phyloP scores from a whole-genome alignment of 345 rosid species.

The Arabidopsis thaliana region DNA sequence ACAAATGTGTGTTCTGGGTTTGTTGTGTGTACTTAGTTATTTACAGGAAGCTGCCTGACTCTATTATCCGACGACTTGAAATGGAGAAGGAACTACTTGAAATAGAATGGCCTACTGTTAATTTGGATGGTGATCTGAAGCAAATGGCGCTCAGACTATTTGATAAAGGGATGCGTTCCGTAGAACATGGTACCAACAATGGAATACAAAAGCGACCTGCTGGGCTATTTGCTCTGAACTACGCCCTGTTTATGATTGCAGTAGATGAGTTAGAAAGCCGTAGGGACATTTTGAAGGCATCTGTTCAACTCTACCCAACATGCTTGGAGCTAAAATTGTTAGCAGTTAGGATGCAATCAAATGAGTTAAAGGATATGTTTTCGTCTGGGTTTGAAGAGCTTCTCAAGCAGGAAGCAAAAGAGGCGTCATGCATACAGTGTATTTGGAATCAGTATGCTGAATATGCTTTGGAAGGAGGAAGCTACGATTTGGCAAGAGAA shows the following conservation, averaged over 20 bases:
- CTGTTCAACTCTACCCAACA: constrained; percentile 60
- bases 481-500: constrained; percentile 56
- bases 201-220: constrained; percentile 47
- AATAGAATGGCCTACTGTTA: constrained; percentile 78
- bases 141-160: constrained; percentile 57
- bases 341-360: constrained; percentile 59
- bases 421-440: constrained; percentile 68
- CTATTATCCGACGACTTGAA: constrained; percentile 72
- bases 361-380: constrained; percentile 45
- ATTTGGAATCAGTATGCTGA: constrained; percentile 95
- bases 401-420: constrained; percentile 68
- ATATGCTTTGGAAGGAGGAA: constrained; percentile 61
- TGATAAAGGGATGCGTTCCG: constrained; percentile 55
- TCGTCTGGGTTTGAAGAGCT: constrained; percentile 70
- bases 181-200: constrained; percentile 42
- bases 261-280: constrained; percentile 55
- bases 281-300: constrained; percentile 60
- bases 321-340: constrained; percentile 72
- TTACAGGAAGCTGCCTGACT: constrained; percentile 96
- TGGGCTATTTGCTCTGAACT: constrained; percentile 65
- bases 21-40: constrained; percentile 95
- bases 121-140: constrained; percentile 59
- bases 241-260: constrained; percentile 62
- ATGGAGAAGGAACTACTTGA: constrained; percentile 69
- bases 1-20: constrained; percentile 96